Percentiles rank a stretch among this genome's conserved stretches.
These are phyloP conservation scores for Cucurbita pepo DNA, from an alignment of 306 rosid genomes.

Conservation along the genomic window DNA sequence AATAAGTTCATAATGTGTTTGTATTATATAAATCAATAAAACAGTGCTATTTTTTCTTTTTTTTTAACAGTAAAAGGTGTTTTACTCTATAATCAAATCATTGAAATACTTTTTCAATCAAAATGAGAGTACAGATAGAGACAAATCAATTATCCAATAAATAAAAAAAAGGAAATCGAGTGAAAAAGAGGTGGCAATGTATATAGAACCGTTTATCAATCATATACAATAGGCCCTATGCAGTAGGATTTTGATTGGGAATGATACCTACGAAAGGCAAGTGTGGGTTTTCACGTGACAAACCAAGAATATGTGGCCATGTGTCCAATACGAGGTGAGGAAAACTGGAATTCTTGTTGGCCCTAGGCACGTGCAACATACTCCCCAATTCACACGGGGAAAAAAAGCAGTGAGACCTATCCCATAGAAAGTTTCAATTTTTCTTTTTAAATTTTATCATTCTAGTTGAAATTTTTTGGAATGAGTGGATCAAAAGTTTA, in stretches of 20 bases:
- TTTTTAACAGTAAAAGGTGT: not conserved
- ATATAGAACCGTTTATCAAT: too few relatives aligned
- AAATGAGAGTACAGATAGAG: not conserved
- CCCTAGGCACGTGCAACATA: not conserved
- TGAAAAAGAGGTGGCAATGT: not conserved
- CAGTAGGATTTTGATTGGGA: constrained; percentile 9
- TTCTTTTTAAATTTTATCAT: too few relatives aligned
- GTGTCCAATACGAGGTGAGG: not conserved
- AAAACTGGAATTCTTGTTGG: not conserved
- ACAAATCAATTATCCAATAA: not conserved
- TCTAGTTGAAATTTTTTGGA: too few relatives aligned
- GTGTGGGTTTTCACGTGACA: constrained; percentile 2
- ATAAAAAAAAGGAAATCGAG: not conserved
- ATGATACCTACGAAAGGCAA: not conserved
- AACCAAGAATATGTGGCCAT: not conserved
- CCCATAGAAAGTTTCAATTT: not conserved
- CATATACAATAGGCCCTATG: too few relatives aligned
- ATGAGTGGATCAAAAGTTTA: too few relatives aligned
- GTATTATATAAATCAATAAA: constrained; percentile 3
- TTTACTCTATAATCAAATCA: not conserved
- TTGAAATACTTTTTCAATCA: not conserved
- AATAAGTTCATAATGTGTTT: not conserved
- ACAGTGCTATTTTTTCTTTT: too few relatives aligned
- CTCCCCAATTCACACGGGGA: not conserved
- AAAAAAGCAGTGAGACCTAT: not conserved